Evolutionary conservation across 176 grass and related monocot genomes (phyloP).

Genomic region (Dactylis glomerata): DNA sequence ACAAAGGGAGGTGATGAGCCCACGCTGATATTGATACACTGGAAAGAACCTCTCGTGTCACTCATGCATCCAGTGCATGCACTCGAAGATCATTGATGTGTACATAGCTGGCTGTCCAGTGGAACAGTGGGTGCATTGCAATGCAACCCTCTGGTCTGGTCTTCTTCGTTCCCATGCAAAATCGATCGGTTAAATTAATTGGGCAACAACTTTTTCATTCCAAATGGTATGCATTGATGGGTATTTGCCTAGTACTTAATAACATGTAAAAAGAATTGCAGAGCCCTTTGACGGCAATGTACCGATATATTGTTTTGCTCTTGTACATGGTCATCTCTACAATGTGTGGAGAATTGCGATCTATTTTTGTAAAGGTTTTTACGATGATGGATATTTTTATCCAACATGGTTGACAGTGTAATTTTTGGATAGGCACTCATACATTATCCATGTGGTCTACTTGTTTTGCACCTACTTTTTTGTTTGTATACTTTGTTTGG

Average conservation of each 20-base stretch:
- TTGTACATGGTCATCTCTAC: too few relatives aligned
- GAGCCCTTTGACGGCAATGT: too few relatives aligned
- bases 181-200: not conserved
- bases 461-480: too few relatives aligned
- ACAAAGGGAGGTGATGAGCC: not conserved
- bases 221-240: not conserved
- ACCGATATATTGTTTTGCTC: too few relatives aligned
- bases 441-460: too few relatives aligned
- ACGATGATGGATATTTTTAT: too few relatives aligned
- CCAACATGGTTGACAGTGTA: too few relatives aligned
- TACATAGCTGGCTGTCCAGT: constrained; percentile 26
- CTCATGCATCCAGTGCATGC: constrained; percentile 9
- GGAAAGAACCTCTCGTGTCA: not conserved
- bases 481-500: too few relatives aligned
- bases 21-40: constrained; percentile 28
- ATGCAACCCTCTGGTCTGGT: not conserved
- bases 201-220: constrained; percentile 29
- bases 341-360: too few relatives aligned
- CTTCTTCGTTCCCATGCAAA: not conserved
- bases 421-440: too few relatives aligned
- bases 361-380: too few relatives aligned
- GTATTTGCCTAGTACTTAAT: not conserved
- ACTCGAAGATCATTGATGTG: constrained; percentile 9
- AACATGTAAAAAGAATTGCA: not conserved
- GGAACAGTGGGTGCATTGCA: not conserved